Conservation (phyloP, 495 filamentous ascomycete genomes). For the Margaritispora aquatica region DNA sequence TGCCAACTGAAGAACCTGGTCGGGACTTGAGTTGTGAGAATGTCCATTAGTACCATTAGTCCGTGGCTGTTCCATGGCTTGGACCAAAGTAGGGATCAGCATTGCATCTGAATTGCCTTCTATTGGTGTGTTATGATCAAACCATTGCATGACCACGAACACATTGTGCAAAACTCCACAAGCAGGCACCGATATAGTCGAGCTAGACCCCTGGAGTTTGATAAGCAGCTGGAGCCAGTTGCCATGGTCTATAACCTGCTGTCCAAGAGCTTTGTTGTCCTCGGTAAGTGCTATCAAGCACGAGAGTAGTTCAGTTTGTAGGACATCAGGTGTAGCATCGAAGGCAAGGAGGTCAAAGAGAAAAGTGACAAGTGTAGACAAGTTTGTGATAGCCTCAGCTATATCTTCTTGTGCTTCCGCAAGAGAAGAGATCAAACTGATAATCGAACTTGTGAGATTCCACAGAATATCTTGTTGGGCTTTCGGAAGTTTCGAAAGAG, state of each 20-base stretch:
- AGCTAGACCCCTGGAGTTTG: conserved; percentile 22
- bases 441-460: conserved; percentile 40
- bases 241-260: conserved; percentile 34
- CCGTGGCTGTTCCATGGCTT: conserved; percentile 6
- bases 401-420: conserved; percentile 48
- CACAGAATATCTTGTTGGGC: conserved; percentile 42
- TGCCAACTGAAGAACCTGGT: conserved; percentile 38
- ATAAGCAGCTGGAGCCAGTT: conserved; percentile 12
- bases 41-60: conserved; percentile 5
- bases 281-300: conserved; percentile 50
- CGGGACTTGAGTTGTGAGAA: conserved; percentile 15
- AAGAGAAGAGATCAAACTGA: conserved; percentile 38
- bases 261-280: conserved; percentile 41
- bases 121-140: conserved; percentile 39
- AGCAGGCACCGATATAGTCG: conserved; percentile 34
- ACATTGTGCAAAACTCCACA: conserved; percentile 50
- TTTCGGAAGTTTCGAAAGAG: conserved; percentile 38
- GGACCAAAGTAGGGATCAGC: conserved; percentile 37
- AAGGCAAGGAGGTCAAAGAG: conserved; percentile 40
- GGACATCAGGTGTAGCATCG: conserved; percentile 33
- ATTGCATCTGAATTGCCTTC: conserved; percentile 40
- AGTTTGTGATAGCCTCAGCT: conserved; percentile 39
- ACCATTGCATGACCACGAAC: conserved; percentile 38
- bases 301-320: conserved; percentile 31
- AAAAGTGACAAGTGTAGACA: conserved; percentile 39